Evolutionary conservation across 2,329 filamentous ascomycete species (phyloP).

Genomic region (Trichoderma pleuroti): DNA sequence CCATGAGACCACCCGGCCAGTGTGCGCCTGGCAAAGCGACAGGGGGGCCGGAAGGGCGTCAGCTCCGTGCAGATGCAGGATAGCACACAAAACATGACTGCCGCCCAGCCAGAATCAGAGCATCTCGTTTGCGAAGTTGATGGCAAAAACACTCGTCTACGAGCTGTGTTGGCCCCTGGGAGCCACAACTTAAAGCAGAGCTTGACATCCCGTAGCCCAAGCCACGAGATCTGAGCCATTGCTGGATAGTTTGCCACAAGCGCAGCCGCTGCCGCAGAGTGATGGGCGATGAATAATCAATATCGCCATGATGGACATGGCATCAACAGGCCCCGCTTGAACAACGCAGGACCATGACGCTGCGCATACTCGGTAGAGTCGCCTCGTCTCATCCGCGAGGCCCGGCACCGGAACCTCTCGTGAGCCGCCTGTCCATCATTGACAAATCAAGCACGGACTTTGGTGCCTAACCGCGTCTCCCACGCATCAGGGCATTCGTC

Average conservation of each 20-base stretch:
- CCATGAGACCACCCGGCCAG: slow-evolving; percentile 2
- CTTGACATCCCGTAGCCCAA: not conserved
- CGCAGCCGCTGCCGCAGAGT: slow-evolving; percentile 1
- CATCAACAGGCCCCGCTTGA: not conserved
- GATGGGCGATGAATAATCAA: not conserved
- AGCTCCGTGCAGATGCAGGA: slow-evolving; percentile 5
- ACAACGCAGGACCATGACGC: not conserved
- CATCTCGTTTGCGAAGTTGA: not conserved
- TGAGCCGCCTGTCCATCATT: not conserved
- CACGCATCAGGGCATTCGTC: not conserved
- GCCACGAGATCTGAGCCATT: slow-evolving; percentile 11
- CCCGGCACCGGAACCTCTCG: not conserved
- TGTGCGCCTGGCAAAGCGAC: not conserved
- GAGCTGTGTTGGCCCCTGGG: not conserved
- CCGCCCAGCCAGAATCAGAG: not conserved
- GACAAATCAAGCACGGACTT: not conserved
- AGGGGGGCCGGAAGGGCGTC: slow-evolving; percentile 10
- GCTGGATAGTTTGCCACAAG: slow-evolving; percentile 1
- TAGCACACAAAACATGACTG: not conserved
- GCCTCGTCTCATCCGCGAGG: not conserved
- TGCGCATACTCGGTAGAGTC: not conserved
- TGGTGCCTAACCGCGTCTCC: not conserved
- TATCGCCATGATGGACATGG: not conserved
- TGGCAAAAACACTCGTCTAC: not conserved
- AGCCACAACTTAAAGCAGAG: not conserved